These are phyloP conservation scores for Phytophthora cryptogea DNA, from an alignment of 352 stramenopile genomes.

Conservation along the genomic window DNA sequence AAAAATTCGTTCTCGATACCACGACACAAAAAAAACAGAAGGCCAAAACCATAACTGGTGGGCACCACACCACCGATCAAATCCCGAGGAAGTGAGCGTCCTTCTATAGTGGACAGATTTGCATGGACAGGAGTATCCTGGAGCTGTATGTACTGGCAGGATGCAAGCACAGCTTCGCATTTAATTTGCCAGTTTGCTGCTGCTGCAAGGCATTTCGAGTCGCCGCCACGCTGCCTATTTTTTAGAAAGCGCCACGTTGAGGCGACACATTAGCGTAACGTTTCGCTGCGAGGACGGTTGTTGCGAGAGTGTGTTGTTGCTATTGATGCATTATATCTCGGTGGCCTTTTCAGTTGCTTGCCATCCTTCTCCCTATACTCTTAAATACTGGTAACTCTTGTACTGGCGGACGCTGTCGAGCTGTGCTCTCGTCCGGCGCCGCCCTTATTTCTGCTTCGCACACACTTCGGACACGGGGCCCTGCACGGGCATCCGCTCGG, in stretches of 20 bases:
- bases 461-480: conserved; percentile 44
- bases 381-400: conserved; percentile 44
- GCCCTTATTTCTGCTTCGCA: conserved; percentile 42
- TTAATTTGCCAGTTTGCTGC: no score
- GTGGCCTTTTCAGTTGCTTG: conserved; percentile 5
- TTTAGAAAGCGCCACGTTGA: neutral
- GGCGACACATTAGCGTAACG: conserved; percentile 4
- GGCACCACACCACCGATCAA: neutral
- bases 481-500: conserved; percentile 36
- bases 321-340: conserved; percentile 25
- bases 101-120: neutral
- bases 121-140: neutral
- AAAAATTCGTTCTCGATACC: conserved; percentile 28
- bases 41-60: conserved; percentile 13
- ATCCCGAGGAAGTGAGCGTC: neutral
- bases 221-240: neutral
- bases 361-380: conserved; percentile 8
- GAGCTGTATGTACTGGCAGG: no score
- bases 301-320: conserved; percentile 5
- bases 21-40: conserved; percentile 46
- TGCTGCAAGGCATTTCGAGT: no score
- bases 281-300: conserved; percentile 3
- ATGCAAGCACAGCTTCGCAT: no score
- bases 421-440: conserved; percentile 1
- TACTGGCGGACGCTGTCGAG: conserved; percentile 9